Percentiles rank a stretch among this genome's conserved stretches.
phyloP scores from a whole-genome alignment of 768 basidiomycete species.

The Leccinellum albellum region DNA sequence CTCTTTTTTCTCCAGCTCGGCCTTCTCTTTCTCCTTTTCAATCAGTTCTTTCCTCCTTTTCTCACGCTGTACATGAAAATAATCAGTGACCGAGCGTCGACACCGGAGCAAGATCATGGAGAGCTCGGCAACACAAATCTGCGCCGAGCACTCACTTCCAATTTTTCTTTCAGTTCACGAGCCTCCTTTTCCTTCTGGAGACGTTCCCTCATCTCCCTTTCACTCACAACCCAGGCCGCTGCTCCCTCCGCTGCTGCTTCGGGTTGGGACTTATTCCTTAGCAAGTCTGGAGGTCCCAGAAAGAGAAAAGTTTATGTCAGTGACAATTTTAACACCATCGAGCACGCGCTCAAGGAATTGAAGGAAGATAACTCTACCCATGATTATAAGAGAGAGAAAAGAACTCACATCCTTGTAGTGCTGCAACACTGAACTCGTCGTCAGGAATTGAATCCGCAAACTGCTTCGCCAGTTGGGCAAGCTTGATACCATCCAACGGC shows the following conservation, averaged over 20 bases:
- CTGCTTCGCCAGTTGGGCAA: conserved; percentile 65
- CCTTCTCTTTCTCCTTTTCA: conserved; percentile 55
- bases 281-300: conserved; percentile 47
- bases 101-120: conserved; percentile 7
- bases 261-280: conserved; percentile 82
- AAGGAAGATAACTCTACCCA: not conserved
- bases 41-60: conserved; percentile 41
- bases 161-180: conserved; percentile 61
- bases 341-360: conserved; percentile 15
- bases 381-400: conserved; percentile 14
- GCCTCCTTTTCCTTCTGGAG: conserved; percentile 72
- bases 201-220: conserved; percentile 72
- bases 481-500: conserved; percentile 59
- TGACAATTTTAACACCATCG: conserved; percentile 17
- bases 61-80: conserved; percentile 34
- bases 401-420: conserved; percentile 83
- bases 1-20: conserved; percentile 64
- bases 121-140: conserved; percentile 16
- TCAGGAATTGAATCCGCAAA: conserved; percentile 84
- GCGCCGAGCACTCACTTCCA: conserved; percentile 48
- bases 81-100: conserved; percentile 3
- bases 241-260: conserved; percentile 68
- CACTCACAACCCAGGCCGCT: conserved; percentile 67
- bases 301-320: conserved; percentile 21
- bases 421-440: conserved; percentile 84